Conservation (phyloP, 129 eudicot genomes). For the Sambucus nigra region DNA sequence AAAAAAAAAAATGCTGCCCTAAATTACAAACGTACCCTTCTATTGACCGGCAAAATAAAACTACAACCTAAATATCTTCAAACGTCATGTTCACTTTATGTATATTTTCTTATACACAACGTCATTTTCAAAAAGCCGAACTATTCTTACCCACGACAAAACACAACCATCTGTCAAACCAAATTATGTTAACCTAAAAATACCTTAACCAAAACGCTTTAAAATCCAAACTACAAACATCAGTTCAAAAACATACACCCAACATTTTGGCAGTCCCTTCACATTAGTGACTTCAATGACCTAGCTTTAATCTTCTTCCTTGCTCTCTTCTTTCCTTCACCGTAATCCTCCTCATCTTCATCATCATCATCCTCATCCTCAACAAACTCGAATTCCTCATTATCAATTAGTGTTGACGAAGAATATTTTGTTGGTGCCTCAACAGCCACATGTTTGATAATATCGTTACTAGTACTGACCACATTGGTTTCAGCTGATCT, state of each 20-base stretch:
- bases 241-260: too few species aligned
- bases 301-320: constrained; percentile 51
- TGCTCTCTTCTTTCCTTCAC: constrained; percentile 13
- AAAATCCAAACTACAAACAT: not conserved
- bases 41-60: not conserved
- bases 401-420: constrained; percentile 9
- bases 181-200: not conserved
- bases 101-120: too few species aligned
- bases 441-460: not conserved
- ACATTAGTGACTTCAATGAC: constrained; percentile 58
- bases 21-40: not conserved
- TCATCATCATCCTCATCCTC: constrained; percentile 19
- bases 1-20: not conserved
- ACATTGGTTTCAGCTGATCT: not conserved
- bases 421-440: not conserved
- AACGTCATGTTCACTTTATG: too few species aligned
- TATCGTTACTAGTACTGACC: too few species aligned
- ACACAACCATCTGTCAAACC: not conserved
- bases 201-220: not conserved
- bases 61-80: not conserved
- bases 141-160: not conserved
- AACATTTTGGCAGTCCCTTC: too few species aligned
- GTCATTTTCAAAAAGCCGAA: not conserved
- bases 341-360: constrained; percentile 13
- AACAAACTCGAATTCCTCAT: constrained; percentile 19